Conservation (phyloP, 2,329 filamentous ascomycete species). For the Pleomassaria siparia region DNA sequence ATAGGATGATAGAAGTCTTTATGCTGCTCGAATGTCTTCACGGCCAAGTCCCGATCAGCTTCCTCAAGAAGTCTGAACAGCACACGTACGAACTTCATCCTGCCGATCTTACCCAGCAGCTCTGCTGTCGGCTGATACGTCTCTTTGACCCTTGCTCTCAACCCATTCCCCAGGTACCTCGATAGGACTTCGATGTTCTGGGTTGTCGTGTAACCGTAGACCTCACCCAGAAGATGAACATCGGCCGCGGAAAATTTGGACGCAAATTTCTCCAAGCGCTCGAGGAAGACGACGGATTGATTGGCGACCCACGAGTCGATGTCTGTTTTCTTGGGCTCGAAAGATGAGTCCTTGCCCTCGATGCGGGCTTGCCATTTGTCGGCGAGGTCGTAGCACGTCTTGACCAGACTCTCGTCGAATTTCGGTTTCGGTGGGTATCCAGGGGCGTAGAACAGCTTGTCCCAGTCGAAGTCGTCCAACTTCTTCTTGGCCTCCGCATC, state of each 20-base stretch:
- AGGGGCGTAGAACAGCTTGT: constrained; percentile 83
- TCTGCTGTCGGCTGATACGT: constrained; percentile 72
- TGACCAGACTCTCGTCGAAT: constrained; percentile 85
- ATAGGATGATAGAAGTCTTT: constrained; percentile 96
- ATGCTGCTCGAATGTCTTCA: constrained; percentile 83
- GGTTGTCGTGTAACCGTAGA: constrained; percentile 73
- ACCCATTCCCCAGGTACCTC: constrained; percentile 76
- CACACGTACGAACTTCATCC: constrained; percentile 97
- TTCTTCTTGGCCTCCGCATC: constrained; percentile 65
- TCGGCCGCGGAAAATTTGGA: constrained; percentile 64
- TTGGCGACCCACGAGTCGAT: constrained; percentile 77
- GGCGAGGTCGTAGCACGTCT: constrained; percentile 80
- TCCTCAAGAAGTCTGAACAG: constrained; percentile 76
- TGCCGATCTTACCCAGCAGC: constrained; percentile 77
- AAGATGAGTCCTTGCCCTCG: constrained; percentile 26
- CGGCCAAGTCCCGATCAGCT: constrained; percentile 72
- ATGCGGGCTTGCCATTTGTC: constrained; percentile 71
- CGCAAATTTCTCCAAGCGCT: constrained; percentile 70
- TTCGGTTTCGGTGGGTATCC: constrained; percentile 87
- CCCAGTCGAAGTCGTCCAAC: constrained; percentile 80
- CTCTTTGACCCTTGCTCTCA: constrained; percentile 70
- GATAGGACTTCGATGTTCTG: constrained; percentile 84
- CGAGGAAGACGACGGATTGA: constrained; percentile 89
- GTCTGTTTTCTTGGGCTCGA: constrained; percentile 68
- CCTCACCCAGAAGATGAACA: constrained; percentile 70